Percentiles rank a stretch among this genome's conserved stretches.
phyloP scores from a whole-genome alignment of 1,139 yeast genomes.

The Yamadazyma triangularis region DNA sequence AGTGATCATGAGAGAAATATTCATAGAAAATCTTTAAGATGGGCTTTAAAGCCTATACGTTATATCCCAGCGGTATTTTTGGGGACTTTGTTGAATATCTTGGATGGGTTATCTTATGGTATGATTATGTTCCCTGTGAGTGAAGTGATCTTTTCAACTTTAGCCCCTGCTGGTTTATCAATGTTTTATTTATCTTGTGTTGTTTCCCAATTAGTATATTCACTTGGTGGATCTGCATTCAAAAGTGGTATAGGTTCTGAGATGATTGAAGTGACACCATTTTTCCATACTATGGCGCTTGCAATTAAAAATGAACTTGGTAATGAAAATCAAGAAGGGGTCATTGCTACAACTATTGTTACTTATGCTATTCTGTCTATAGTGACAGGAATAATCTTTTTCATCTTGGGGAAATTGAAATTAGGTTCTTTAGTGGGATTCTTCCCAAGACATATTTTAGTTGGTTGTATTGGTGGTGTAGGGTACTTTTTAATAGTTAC shows the following conservation, averaged over 20 bases:
- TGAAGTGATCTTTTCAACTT: slow-evolving; percentile 64
- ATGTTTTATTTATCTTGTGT: slow-evolving; percentile 92
- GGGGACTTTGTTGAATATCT: slow-evolving; percentile 77
- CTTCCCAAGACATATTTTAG: slow-evolving; percentile 91
- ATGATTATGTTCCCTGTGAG: slow-evolving; percentile 95
- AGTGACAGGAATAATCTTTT: slow-evolving; percentile 81
- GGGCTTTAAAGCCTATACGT: slow-evolving; percentile 35
- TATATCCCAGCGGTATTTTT: slow-evolving; percentile 75
- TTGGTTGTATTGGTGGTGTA: slow-evolving; percentile 98
- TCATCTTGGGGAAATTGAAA: slow-evolving; percentile 66
- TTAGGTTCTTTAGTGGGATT: slow-evolving; percentile 88
- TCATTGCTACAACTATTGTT: slow-evolving; percentile 82
- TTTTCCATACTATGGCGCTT: slow-evolving; percentile 91
- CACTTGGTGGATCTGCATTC: slow-evolving; percentile 88
- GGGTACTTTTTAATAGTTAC: slow-evolving; percentile 89
- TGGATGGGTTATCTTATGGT: slow-evolving; percentile 93
- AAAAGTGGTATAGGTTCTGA: slow-evolving; percentile 91
- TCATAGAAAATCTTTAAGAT: slow-evolving; percentile 13
- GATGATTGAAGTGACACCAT: slow-evolving; percentile 98
- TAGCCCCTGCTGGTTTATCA: slow-evolving; percentile 88
- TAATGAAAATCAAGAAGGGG: slow-evolving; percentile 47
- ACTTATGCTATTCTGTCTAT: slow-evolving; percentile 81
- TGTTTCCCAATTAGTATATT: slow-evolving; percentile 80
- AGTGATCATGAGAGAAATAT: neutral
- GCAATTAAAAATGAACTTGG: slow-evolving; percentile 59